Percentiles rank a stretch among this genome's conserved stretches.
phyloP scores from a whole-genome alignment of 768 basidiomycete species.

The Podaxis sp. region DNA sequence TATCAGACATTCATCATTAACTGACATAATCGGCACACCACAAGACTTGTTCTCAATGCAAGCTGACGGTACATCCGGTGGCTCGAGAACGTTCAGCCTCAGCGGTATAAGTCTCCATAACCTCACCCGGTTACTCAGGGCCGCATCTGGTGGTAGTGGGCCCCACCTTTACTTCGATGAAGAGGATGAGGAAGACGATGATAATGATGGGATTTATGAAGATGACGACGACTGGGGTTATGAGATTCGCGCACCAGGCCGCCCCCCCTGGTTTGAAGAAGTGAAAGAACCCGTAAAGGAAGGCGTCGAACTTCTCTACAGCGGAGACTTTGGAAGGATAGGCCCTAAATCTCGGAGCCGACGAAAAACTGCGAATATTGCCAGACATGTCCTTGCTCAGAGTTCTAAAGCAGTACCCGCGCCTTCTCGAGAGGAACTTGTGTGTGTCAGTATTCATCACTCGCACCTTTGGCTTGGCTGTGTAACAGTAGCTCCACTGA shows the following conservation, averaged over 20 bases:
- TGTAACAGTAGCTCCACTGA: constrained; percentile 6
- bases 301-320: constrained; percentile 64
- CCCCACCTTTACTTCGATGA: constrained; percentile 27
- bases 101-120: constrained; percentile 32
- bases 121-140: constrained; percentile 29
- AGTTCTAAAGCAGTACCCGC: constrained; percentile 31
- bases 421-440: constrained; percentile 9
- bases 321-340: constrained; percentile 81
- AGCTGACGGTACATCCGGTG: constrained; percentile 19
- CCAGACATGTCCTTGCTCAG: constrained; percentile 47
- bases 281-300: constrained; percentile 59
- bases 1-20: not conserved
- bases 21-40: not conserved
- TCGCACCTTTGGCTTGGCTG: not conserved
- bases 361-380: constrained; percentile 39
- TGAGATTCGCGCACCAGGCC: not conserved
- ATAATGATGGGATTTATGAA: constrained; percentile 30
- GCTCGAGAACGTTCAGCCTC: constrained; percentile 21
- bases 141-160: constrained; percentile 19
- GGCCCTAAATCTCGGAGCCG: constrained; percentile 45
- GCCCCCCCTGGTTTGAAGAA: constrained; percentile 28
- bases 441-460: constrained; percentile 8
- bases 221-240: constrained; percentile 32
- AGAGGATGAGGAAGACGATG: constrained; percentile 36
- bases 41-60: constrained; percentile 36